Conservation (phyloP, 1,284 basidiomycete genomes). For the Ustilago trichophora region DNA sequence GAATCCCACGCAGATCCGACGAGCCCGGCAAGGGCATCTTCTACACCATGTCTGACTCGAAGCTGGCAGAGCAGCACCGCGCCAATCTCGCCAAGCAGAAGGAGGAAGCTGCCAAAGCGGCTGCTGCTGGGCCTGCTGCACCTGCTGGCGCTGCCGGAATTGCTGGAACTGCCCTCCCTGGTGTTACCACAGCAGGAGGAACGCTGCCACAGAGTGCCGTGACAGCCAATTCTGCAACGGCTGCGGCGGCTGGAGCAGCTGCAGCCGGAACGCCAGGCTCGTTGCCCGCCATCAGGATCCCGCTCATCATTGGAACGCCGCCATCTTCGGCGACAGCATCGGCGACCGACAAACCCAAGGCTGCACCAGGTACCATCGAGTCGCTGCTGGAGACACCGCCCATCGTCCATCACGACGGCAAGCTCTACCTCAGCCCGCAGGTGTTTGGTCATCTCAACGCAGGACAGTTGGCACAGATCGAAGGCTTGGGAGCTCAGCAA, state of each 20-base stretch:
- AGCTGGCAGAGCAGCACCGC: slow-evolving; percentile 48
- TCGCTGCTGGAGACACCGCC: slow-evolving; percentile 71
- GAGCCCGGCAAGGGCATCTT: slow-evolving; percentile 65
- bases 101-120: slow-evolving; percentile 44
- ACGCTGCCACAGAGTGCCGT: slow-evolving; percentile 1
- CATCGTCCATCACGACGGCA: slow-evolving; percentile 85
- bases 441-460: slow-evolving; percentile 82
- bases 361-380: slow-evolving; percentile 60
- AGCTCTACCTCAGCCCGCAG: slow-evolving; percentile 81
- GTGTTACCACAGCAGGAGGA: neutral
- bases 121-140: slow-evolving; percentile 15
- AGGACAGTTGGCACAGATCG: slow-evolving; percentile 78
- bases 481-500: slow-evolving; percentile 81
- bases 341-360: slow-evolving; percentile 58
- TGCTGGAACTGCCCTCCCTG: neutral
- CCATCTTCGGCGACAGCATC: slow-evolving; percentile 68
- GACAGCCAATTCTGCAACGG: slow-evolving; percentile 4
- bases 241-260: slow-evolving; percentile 12
- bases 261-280: slow-evolving; percentile 17
- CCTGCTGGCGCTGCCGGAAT: slow-evolving; percentile 1
- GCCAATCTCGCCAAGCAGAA: slow-evolving; percentile 44
- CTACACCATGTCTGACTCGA: slow-evolving; percentile 58
- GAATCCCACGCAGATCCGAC: slow-evolving; percentile 55
- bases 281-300: slow-evolving; percentile 66
- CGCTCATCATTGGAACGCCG: slow-evolving; percentile 74